Conservation (phyloP, 129 eudicot species). For the carrot (Daucus carota) region DNA sequence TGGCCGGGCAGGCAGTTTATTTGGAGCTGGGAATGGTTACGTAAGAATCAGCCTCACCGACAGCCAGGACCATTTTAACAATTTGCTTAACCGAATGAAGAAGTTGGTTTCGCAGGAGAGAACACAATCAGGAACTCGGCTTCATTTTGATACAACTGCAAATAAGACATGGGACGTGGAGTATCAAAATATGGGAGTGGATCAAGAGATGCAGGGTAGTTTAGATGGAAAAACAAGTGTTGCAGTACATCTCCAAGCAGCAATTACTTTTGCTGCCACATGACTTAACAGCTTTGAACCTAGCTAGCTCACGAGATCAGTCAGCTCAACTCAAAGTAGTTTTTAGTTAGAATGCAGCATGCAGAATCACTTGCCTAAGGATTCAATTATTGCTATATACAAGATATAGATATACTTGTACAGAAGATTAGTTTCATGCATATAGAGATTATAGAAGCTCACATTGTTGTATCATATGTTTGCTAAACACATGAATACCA, state of each 20-base stretch:
- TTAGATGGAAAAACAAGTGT: not conserved
- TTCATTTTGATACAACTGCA: not conserved
- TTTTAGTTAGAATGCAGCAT: no score
- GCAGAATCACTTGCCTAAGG: no score
- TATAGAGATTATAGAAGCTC: no score
- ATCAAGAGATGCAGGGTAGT: not conserved
- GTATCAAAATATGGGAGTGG: not conserved
- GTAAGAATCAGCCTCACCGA: not conserved
- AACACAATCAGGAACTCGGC: not conserved
- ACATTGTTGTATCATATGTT: no score
- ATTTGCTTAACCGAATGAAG: not conserved
- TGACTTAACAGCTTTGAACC: not conserved
- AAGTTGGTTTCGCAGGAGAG: not conserved
- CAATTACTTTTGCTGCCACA: not conserved
- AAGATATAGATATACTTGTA: no score
- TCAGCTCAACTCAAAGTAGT: no score
- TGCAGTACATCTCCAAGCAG: not conserved
- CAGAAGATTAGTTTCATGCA: no score
- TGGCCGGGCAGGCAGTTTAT: not conserved
- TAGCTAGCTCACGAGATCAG: no score
- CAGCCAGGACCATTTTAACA: not conserved
- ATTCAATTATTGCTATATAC: no score
- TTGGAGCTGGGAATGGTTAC: not conserved
- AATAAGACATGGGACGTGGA: not conserved
- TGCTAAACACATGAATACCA: no score